phyloP scores from a whole-genome alignment of 495 filamentous ascomycete genomes.

The Aspergillus diversus region DNA sequence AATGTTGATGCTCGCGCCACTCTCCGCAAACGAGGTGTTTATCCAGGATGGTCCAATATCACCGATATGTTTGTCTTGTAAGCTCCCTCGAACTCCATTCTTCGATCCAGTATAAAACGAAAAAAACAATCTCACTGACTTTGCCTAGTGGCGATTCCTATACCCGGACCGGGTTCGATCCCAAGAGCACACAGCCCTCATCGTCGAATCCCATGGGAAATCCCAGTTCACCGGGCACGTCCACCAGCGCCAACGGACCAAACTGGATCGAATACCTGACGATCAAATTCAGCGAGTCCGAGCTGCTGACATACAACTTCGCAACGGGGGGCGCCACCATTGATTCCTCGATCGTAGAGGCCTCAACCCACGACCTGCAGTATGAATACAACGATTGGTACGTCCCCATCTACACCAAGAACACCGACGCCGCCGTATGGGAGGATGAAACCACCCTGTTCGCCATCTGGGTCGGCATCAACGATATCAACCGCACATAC shows the following conservation, averaged over 20 bases:
- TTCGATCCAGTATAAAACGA: too few species aligned
- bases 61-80: background rate
- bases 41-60: background rate
- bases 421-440: background rate
- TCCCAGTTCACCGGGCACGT: background rate
- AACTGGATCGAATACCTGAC: constrained; percentile 12
- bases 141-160: constrained; percentile 10
- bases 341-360: constrained; percentile 1
- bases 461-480: constrained; percentile 8
- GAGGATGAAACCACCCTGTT: constrained; percentile 1
- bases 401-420: background rate
- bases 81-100: background rate
- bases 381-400: constrained; percentile 3
- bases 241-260: constrained; percentile 11
- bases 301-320: constrained; percentile 13
- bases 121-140: too few species aligned
- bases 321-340: constrained; percentile 13
- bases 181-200: constrained; percentile 6
- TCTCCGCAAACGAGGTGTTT: background rate
- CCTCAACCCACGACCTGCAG: background rate
- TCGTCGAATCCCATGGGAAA: constrained; percentile 2
- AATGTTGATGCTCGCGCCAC: background rate
- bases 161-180: constrained; percentile 10
- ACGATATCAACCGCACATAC: constrained; percentile 6
- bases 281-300: background rate